Evolutionary conservation across 371 early-diverging fungal species (phyloP), one percentile per base, ranked within the genome.

Genomic region (Lichtheimia corymbifera): DNA sequence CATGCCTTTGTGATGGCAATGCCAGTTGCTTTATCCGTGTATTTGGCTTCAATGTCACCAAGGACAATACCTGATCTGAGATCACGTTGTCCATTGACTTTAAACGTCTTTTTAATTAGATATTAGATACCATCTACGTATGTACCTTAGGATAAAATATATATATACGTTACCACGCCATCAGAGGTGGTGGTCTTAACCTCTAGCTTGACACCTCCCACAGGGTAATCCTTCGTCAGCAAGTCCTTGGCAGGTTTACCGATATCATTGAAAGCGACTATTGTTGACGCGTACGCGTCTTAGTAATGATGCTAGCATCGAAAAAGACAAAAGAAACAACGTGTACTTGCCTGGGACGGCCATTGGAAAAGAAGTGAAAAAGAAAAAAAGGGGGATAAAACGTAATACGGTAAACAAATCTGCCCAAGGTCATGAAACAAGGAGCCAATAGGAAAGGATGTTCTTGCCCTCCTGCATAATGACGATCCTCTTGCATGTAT

Each of bases 11-110:
- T 97, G 79, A 95, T 83, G 65, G 95, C 89, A 35, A 96, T 77
- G 73, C 97, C 97, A 65, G 89, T 91, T 70, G 89, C 78, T 84
- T 90, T 92, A 86, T 97, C 93, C 62, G 88, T 74, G 76, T 93
- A 97, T 87, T 97, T 97, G 82, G 91, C 89, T 88, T 96, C 95
- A 70, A 97, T 83, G 72, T 98, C 97, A 76, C 93, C 93, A 68
- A 87, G 86, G 71, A 98, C 96, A 77, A 83, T 83, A 59, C 96
- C 96, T 56, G 92, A 81, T 87, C 95, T 96, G 84, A 88, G 85
- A 82, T 96, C 96, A 83, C 95, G 91, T 74, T 83, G 76, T 63
- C 97, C 97, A 74, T 86, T 87, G 59, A 97, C 95, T 69, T 94
- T 96, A 88, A 97, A 98, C 67, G 90, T 89, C 91, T 95, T 72